A percentile compares a stretch with the other conserved stretches of the same genome.
Evolutionary conservation across 345 rosid species (phyloP).

Genomic region (Eucalyptus marginata): DNA sequence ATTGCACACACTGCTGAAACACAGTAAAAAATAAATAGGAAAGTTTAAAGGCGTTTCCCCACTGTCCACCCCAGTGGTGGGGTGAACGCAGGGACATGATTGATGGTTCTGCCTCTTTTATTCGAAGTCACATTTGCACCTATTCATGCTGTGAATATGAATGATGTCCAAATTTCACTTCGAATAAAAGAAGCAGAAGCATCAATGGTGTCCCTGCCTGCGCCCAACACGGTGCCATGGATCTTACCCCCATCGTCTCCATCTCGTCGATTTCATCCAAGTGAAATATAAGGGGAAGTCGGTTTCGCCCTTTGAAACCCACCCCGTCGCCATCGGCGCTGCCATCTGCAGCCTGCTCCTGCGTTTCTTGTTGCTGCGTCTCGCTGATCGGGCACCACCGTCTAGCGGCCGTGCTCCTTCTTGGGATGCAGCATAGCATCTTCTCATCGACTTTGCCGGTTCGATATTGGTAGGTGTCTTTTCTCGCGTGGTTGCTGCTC

Average conservation of each 20-base stretch:
- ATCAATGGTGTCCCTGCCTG: too few relatives aligned
- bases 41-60: too few relatives aligned
- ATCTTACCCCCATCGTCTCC: too few relatives aligned
- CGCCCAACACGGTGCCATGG: too few relatives aligned
- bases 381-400: neutral
- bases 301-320: neutral
- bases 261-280: neutral
- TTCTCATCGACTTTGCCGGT: neutral
- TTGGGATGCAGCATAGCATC: neutral
- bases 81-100: too few relatives aligned
- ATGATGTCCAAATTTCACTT: too few relatives aligned
- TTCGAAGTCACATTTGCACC: too few relatives aligned
- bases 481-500: neutral
- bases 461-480: neutral
- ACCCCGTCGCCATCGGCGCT: neutral
- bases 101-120: too few relatives aligned
- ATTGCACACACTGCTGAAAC: too few relatives aligned
- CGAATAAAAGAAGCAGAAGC: too few relatives aligned
- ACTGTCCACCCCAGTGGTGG: too few relatives aligned
- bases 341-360: neutral
- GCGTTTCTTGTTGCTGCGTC: neutral
- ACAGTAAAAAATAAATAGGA: rapidly evolving
- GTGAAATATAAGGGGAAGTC: neutral
- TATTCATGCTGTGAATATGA: too few relatives aligned
- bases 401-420: neutral